Percentiles rank a stretch among this genome's conserved stretches.
Conservation (phyloP, 116 monocot genomes). For the Papilionanthe hybrid region DNA sequence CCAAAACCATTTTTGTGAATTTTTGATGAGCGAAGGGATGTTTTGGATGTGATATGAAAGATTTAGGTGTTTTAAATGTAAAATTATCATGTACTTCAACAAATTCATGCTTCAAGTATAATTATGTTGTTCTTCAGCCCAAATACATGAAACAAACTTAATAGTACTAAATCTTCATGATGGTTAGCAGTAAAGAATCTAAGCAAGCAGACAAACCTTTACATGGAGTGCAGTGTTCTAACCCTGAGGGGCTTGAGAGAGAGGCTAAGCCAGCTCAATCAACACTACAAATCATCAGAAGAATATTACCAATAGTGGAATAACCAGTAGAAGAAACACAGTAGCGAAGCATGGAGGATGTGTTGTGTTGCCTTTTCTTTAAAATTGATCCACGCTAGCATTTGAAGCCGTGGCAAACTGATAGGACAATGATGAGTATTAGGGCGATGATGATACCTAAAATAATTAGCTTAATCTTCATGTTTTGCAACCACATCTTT, state of each 20-base stretch:
- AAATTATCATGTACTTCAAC: too few species aligned
- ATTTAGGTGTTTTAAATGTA: too few species aligned
- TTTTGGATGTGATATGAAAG: too few species aligned
- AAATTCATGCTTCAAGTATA: too few species aligned
- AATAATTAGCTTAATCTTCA: conserved; percentile 21
- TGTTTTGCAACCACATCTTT: conserved; percentile 23
- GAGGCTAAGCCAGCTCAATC: not conserved
- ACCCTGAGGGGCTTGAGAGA: not conserved
- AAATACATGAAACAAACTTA: too few species aligned
- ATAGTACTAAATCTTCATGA: too few species aligned
- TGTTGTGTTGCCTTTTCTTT: not conserved
- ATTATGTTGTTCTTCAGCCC: too few species aligned
- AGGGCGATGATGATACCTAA: conserved; percentile 20
- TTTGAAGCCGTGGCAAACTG: conserved; percentile 21
- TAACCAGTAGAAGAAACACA: not conserved
- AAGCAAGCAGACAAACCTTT: not conserved
- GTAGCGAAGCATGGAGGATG: too few species aligned
- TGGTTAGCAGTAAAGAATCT: not conserved
- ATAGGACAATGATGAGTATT: conserved; percentile 19
- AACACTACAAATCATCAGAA: not conserved
- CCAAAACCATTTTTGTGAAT: too few species aligned
- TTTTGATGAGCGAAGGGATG: too few species aligned
- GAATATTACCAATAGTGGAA: not conserved
- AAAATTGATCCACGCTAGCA: conserved; percentile 6
- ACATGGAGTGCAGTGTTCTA: not conserved